Percentiles rank a stretch among this genome's conserved stretches.
Evolutionary conservation across 1,139 yeast species (phyloP).

Genomic region (Hyphopichia buzzinii): DNA sequence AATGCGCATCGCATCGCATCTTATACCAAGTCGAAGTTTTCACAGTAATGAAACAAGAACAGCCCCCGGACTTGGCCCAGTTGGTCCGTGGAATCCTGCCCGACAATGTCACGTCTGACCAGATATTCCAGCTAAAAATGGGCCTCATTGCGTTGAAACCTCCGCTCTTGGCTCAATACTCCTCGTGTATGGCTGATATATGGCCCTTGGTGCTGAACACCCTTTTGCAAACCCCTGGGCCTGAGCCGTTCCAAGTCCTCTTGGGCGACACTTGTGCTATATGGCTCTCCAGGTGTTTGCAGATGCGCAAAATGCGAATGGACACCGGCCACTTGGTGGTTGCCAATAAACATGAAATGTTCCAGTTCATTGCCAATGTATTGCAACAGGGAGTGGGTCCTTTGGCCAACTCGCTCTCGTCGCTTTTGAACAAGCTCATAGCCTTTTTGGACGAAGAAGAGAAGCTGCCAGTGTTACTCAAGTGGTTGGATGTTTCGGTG

Average conservation of each 20-base stretch:
- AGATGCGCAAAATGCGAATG: slow-evolving; percentile 19
- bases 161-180: slow-evolving; percentile 4
- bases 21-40: too few relatives aligned
- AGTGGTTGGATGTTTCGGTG: slow-evolving; percentile 47
- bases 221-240: slow-evolving; percentile 20
- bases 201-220: slow-evolving; percentile 14
- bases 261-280: slow-evolving; percentile 63
- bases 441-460: slow-evolving; percentile 25
- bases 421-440: slow-evolving; percentile 54
- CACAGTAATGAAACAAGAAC: too few relatives aligned
- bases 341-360: slow-evolving; percentile 16
- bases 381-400: slow-evolving; percentile 75
- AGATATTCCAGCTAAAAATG: too few relatives aligned
- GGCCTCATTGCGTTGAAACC: slow-evolving; percentile 11
- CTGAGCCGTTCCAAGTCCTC: slow-evolving; percentile 32
- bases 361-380: slow-evolving; percentile 59
- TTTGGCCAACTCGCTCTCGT: slow-evolving; percentile 63
- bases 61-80: too few relatives aligned
- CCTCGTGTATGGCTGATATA: slow-evolving; percentile 6
- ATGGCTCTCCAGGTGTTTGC: slow-evolving; percentile 58
- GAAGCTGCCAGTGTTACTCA: slow-evolving; percentile 19
- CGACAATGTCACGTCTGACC: too few relatives aligned
- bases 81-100: too few relatives aligned
- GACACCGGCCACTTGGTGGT: not conserved
- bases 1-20: too few relatives aligned